Evolutionary conservation across 2,329 filamentous ascomycete genomes (phyloP), one percentile per base, ranked within the genome.

Genomic region (Eurotiales sp.): DNA sequence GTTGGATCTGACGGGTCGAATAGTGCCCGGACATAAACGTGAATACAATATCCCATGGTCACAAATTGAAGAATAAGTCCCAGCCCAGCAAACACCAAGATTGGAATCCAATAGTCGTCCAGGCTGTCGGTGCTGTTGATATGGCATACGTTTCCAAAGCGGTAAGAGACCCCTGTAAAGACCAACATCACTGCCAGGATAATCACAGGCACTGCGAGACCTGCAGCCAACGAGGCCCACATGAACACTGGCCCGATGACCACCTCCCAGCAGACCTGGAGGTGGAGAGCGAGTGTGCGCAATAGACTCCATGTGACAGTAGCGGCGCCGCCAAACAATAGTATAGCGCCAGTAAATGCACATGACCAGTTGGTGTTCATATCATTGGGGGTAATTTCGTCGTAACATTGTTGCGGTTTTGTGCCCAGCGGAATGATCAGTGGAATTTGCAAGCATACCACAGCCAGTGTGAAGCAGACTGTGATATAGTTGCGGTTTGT

Each of bases 201-300:
- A 17, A 90, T 72, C 21, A 85, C 78, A 2, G 91, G 90, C 41
- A 97, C 79, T 15, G 87, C 87, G 88, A 92, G 96, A 55, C 93
- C 93, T 8, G 85, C 74, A 14, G 80, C 78, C 63, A 96, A 84
- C 3, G 92, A 85, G 58, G 82, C 81, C 76, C 89, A 90, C 83
- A 96, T 96, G 71, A 96, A 97, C 61, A 81, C 87, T 40, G 84
- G 82, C 34, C 93, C 93, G 3, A 95, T 88, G 7, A 92, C 84
- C 29, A 95, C 80, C 68, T 97, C 90, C 93, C 93, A 99, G 76
- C 91, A 96, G 58, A 99, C 96, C 70, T 97, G 93, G 22, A 99
- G 83, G 70, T 99, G 93, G 61, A 99, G 85, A 4, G 90, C 95
- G 29, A 97, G 73, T 0, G 92, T 88, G 56, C 93, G 84, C 54